Evolutionary conservation across 2,329 filamentous ascomycete genomes (phyloP).

Genomic region (Epicoccum nigrum): DNA sequence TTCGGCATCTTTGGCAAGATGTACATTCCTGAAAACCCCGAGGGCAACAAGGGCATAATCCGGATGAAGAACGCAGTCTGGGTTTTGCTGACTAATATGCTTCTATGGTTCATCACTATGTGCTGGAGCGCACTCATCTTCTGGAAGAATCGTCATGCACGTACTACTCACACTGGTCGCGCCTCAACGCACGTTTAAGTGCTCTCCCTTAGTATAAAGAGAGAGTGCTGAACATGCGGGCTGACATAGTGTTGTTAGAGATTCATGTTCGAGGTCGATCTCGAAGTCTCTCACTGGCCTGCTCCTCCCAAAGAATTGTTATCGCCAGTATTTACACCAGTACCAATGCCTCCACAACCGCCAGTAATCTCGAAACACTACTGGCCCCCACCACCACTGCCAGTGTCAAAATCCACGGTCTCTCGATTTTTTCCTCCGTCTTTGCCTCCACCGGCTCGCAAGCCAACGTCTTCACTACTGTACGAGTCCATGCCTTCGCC

Average conservation of each 20-base stretch:
- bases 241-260: constrained; percentile 9
- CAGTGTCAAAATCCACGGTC: neutral
- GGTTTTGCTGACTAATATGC: constrained; percentile 75
- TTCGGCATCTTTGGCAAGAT: constrained; percentile 85
- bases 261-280: constrained; percentile 11
- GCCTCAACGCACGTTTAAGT: constrained; percentile 32
- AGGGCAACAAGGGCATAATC: constrained; percentile 67
- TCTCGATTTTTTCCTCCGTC: neutral
- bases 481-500: neutral
- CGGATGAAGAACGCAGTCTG: constrained; percentile 89
- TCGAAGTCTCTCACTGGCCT: constrained; percentile 11
- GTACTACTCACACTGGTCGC: constrained; percentile 29
- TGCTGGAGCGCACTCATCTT: constrained; percentile 64
- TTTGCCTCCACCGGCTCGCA: neutral
- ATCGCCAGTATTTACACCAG: neutral
- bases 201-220: constrained; percentile 1
- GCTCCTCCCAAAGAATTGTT: neutral
- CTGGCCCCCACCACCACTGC: constrained; percentile 2
- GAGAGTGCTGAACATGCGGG: constrained; percentile 1
- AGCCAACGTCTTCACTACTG: neutral
- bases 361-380: constrained; percentile 10
- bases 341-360: neutral
- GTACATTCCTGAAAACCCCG: constrained; percentile 73
- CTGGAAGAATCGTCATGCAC: constrained; percentile 49
- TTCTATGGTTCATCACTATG: constrained; percentile 75